phyloP scores from a whole-genome alignment of 768 basidiomycete species.

The Termitomyces sp. region DNA sequence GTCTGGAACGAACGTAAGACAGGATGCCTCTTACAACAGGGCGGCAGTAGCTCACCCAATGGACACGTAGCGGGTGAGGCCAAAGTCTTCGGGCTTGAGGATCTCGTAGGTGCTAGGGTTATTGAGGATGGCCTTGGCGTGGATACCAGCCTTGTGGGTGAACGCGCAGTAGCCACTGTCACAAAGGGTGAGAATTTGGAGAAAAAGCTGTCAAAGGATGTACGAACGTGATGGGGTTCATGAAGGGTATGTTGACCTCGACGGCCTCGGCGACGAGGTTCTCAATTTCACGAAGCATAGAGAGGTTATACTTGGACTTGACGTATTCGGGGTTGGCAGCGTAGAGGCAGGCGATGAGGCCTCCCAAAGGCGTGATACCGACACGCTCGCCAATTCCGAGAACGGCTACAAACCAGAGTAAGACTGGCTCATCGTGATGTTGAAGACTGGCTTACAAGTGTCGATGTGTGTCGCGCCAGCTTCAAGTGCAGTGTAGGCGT shows the following conservation, averaged over 20 bases:
- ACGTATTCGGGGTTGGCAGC: constrained; percentile 98
- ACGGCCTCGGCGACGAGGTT: constrained; percentile 99
- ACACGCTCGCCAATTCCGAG: constrained; percentile 99
- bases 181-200: constrained; percentile 1
- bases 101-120: constrained; percentile 99
- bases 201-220: background rate
- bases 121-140: constrained; percentile 99
- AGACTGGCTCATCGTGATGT: background rate
- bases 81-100: constrained; percentile 98
- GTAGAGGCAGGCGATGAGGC: constrained; percentile 93
- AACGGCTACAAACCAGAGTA: constrained; percentile 47
- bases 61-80: constrained; percentile 94
- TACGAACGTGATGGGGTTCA: constrained; percentile 86
- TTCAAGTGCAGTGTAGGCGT: constrained; percentile 96
- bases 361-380: constrained; percentile 97
- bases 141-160: constrained; percentile 99
- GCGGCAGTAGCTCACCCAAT: constrained; percentile 61
- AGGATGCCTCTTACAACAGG: background rate
- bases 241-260: constrained; percentile 96
- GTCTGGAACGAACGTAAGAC: constrained; percentile 35
- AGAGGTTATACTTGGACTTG: constrained; percentile 98
- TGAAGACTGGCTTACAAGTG: constrained; percentile 61
- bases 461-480: constrained; percentile 99
- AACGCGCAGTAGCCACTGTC: constrained; percentile 96
- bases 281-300: constrained; percentile 97